phyloP scores from a whole-genome alignment of 1,284 basidiomycete species.

The Pyrrhoderma noxium region DNA sequence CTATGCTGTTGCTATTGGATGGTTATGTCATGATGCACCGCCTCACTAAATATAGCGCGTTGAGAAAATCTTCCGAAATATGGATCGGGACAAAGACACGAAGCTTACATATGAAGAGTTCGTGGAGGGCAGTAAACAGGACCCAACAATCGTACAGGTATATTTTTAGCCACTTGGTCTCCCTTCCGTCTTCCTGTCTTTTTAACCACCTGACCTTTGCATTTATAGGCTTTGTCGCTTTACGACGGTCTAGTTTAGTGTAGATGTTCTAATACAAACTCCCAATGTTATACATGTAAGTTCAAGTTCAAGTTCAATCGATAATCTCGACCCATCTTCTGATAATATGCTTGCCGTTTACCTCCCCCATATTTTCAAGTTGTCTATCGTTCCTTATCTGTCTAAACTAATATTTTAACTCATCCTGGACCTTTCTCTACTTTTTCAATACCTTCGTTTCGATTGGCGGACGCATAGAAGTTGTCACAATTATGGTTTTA shows the following conservation, averaged over 20 bases:
- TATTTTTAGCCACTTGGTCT: constrained; percentile 21
- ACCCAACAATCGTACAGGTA: constrained; percentile 96
- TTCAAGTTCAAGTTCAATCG: too few relatives aligned
- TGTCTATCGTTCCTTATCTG: too few relatives aligned
- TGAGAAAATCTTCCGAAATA: constrained; percentile 92
- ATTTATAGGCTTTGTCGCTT: constrained; percentile 36
- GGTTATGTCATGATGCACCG: neutral
- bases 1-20: too few relatives aligned
- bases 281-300: too few relatives aligned
- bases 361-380: too few relatives aligned
- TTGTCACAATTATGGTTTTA: too few relatives aligned
- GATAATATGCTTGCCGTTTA: too few relatives aligned
- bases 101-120: constrained; percentile 92
- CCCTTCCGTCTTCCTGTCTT: neutral
- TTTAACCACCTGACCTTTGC: neutral
- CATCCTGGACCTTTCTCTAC: too few relatives aligned
- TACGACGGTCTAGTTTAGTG: constrained; percentile 42
- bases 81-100: constrained; percentile 89
- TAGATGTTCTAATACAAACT: neutral
- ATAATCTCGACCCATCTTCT: too few relatives aligned
- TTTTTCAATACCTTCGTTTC: too few relatives aligned
- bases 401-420: too few relatives aligned
- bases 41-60: constrained; percentile 57
- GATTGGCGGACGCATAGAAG: too few relatives aligned
- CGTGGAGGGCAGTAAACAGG: constrained; percentile 94